Evolutionary conservation across 768 basidiomycete species (phyloP), one percentile per base, ranked within the genome.

Genomic region (Termitomyces heimii): DNA sequence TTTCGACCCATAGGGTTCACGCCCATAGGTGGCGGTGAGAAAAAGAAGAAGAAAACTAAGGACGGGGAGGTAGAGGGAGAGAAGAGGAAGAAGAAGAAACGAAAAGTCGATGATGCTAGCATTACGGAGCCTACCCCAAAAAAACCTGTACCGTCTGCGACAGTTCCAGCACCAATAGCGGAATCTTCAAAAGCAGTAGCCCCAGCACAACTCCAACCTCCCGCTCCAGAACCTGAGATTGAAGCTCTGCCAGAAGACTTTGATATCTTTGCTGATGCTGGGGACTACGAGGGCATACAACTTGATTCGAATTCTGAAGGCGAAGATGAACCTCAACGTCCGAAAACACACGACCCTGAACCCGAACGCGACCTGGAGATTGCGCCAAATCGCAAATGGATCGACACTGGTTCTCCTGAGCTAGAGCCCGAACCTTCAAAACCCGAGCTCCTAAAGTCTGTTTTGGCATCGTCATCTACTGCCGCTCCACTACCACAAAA

Each of bases 231-330:
- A 56, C 67, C 71, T 0, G 73, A 77, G 53, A 68, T 73, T 4
- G 74, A 75, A 56, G 70, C 74, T 6, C 60, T 75, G 7, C 68
- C 72, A n/a, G 84, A 83, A 20, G 84, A 92, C 53, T 81, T 92
- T 42, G 89, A 96, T 66, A 95, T 97, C 43, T 97, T 97, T 67
- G 89, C 84, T 2, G 94, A 75, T 53, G 90, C 83, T 5, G 93
- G 87, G 9, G 91, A 92, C 49, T 97, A 95, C 66, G 79, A 87
- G 52, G 89, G 89, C 1, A 67, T 89, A 7, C 79, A 82, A 46
- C 61, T 82, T 4, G 81, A 72, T 4, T 83, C 76, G 29, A 80
- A 72, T 22, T 82, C 82, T 49, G 80, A 82, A 20, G 83, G 80
- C 32, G 77, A 78, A 5, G 77, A 79, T 13, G 77, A 73, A 5